A percentile compares a stretch with the other conserved stretches of the same genome.
These are phyloP conservation scores for Apodospora peruviana DNA, from an alignment of 495 filamentous ascomycete species.

Conservation along the genomic window DNA sequence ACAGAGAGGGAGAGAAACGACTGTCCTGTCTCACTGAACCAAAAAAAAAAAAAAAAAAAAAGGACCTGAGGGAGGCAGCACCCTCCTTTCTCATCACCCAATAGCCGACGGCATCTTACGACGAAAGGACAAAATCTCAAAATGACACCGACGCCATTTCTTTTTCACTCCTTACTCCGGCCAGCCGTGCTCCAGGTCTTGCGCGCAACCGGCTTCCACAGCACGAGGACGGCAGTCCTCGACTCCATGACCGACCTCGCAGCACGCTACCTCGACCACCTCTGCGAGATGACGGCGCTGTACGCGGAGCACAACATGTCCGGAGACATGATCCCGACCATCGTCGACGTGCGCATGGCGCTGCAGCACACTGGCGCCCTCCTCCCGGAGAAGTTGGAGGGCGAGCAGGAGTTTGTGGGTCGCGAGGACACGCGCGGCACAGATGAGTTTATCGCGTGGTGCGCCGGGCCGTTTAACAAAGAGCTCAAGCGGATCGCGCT, in stretches of 20 bases:
- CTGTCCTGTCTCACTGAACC: no score
- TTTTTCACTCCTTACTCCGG: conserved; percentile 73
- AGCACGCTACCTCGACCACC: conserved; percentile 63
- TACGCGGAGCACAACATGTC: conserved; percentile 48
- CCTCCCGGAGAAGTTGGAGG: conserved; percentile 46
- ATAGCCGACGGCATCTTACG: no score
- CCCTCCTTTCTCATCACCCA: no score
- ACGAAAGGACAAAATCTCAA: no score
- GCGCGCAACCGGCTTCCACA: conserved; percentile 77
- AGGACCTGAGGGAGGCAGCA: no score
- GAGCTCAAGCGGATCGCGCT: conserved; percentile 62
- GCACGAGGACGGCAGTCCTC: conserved; percentile 65
- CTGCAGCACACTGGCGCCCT: conserved; percentile 70
- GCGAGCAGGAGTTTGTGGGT: conserved; percentile 29
- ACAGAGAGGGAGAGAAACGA: no score
- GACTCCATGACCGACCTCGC: conserved; percentile 75
- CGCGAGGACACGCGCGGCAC: conserved; percentile 71
- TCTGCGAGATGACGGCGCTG: conserved; percentile 56
- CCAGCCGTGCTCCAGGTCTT: conserved; percentile 81
- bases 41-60: no score
- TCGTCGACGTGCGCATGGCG: conserved; percentile 79
- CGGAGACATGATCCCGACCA: conserved; percentile 32
- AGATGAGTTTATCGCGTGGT: conserved; percentile 69
- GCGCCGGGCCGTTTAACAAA: conserved; percentile 55
- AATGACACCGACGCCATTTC: conserved; percentile 40